Percentiles rank a stretch among this genome's conserved stretches.
Evolutionary conservation across 768 basidiomycete genomes (phyloP).

Genomic region (Pleurotus eryngii): DNA sequence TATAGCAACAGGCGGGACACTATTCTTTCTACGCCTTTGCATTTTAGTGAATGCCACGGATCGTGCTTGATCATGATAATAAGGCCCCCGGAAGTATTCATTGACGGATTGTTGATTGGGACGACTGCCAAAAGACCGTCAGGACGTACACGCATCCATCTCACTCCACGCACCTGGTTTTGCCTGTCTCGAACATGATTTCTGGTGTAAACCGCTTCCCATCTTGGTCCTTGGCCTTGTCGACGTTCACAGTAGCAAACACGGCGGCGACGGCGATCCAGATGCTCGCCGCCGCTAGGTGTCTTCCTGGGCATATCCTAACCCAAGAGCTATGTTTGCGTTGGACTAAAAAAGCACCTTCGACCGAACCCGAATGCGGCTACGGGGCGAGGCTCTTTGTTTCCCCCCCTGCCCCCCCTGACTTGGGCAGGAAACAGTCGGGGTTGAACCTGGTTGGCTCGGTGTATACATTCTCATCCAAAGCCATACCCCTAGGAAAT

Average conservation of each 20-base stretch:
- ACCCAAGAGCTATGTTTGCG: too few relatives aligned
- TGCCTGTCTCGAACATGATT: conserved; percentile 36
- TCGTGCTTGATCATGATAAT: too few relatives aligned
- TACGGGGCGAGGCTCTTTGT: conserved; percentile 21
- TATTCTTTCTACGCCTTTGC: too few relatives aligned
- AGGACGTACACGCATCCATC: too few relatives aligned
- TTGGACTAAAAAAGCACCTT: not conserved
- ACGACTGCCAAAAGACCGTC: too few relatives aligned
- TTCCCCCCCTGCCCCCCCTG: conserved; percentile 13
- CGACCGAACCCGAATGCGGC: conserved; percentile 23
- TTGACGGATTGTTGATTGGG: too few relatives aligned
- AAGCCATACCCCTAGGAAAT: too few relatives aligned
- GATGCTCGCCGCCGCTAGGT: conserved; percentile 45
- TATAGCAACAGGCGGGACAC: too few relatives aligned
- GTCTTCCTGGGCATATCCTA: conserved; percentile 52
- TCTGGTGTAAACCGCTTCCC: conserved; percentile 38
- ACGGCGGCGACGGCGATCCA: conserved; percentile 45
- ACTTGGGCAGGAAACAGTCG: conserved; percentile 19
- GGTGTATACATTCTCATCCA: too few relatives aligned
- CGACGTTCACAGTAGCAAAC: conserved; percentile 42
- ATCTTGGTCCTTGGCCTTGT: conserved; percentile 34
- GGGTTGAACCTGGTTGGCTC: too few relatives aligned
- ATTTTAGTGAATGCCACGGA: too few relatives aligned
- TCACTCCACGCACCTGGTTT: conserved; percentile 32
- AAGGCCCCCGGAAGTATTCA: too few relatives aligned